Evolutionary conservation across 2,329 filamentous ascomycete genomes (phyloP).

Genomic region (Xylaria arbuscula): DNA sequence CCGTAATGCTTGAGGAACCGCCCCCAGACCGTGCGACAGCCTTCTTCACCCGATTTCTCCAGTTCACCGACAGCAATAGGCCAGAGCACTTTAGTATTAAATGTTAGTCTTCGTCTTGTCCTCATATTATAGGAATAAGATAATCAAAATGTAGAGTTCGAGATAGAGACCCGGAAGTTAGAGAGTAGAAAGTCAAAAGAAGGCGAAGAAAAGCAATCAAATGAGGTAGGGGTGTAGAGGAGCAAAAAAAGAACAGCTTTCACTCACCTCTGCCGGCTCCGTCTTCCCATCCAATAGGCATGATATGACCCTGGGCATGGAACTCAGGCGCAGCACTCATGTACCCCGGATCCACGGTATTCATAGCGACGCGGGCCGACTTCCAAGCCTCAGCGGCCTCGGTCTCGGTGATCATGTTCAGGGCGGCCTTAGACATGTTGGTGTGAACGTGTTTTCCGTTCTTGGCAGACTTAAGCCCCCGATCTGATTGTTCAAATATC

Average conservation of each 20-base stretch:
- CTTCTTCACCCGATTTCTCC: constrained; percentile 20
- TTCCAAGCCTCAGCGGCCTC: constrained; percentile 27
- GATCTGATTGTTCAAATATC: too few relatives aligned
- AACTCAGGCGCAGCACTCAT: constrained; percentile 36
- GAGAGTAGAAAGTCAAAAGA: neutral
- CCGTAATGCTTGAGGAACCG: constrained; percentile 34
- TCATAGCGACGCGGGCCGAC: constrained; percentile 26
- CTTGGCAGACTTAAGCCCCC: too few relatives aligned
- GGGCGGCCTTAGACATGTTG: constrained; percentile 33
- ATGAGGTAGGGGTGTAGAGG: neutral
- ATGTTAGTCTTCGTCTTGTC: neutral
- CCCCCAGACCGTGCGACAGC: constrained; percentile 31
- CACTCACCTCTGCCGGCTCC: constrained; percentile 31
- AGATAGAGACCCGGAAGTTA: neutral
- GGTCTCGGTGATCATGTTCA: constrained; percentile 37
- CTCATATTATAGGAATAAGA: too few relatives aligned
- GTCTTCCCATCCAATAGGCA: constrained; percentile 34
- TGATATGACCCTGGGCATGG: constrained; percentile 1
- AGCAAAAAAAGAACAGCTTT: neutral
- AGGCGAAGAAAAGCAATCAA: neutral
- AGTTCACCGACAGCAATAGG: constrained; percentile 34
- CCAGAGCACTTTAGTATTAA: constrained; percentile 24
- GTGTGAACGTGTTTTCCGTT: constrained; percentile 30
- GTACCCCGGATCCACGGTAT: constrained; percentile 35
- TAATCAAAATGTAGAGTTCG: neutral